Base-by-base conservation (phyloP, 2,329 filamentous ascomycete genomes). In the Monosporascus sp. region DNA sequence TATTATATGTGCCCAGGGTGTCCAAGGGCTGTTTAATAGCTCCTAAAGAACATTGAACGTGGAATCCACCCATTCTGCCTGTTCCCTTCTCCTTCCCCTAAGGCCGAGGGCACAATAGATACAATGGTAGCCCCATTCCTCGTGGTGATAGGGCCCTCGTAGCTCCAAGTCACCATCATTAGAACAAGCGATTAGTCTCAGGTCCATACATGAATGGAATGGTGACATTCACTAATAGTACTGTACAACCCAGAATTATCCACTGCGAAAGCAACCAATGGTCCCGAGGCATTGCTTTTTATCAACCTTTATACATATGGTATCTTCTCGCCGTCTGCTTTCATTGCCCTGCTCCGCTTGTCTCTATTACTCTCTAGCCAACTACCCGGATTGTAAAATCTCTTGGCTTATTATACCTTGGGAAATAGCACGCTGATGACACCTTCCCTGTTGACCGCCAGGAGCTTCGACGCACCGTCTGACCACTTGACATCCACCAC, bases 401-500 rank as follows among this genome's bases (percentile, higher is more conserved):
- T 11, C n/a, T 40, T 56, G 61, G 50, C 63, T 48, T 66, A 34
- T 14, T 34, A 74, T 69, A 79, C 79, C 69, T 82, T 76, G 51
- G 75, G 70, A 48, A 57, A 51, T 3, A 96, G 75, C 59, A 94
- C 80, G 55, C 83, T 90, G 51, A 97, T 72, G 46, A 85, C 82
- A 17, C 93, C 93, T 49, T 92, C 87, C 17, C 75, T 77, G 64
- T 88, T 90, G 58, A 96, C 78, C 19, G 86, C 81, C 50, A 96
- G 76, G 62, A 97, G 76, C 62, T 84, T 87, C 70, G 85, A 85
- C 11, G 88, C 93, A 49, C 83, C 80, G 24, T 80, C 74, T 7
- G 90, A 91, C 93, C 93, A 99, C 56, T 81, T 79, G 48, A 95
- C 79, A 20, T 86, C 84, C 31, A 86, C 82, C 0, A 88, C 87